Evolutionary conservation across 2,329 filamentous ascomycete genomes (phyloP).

Genomic region (Colletotrichum australisinense): DNA sequence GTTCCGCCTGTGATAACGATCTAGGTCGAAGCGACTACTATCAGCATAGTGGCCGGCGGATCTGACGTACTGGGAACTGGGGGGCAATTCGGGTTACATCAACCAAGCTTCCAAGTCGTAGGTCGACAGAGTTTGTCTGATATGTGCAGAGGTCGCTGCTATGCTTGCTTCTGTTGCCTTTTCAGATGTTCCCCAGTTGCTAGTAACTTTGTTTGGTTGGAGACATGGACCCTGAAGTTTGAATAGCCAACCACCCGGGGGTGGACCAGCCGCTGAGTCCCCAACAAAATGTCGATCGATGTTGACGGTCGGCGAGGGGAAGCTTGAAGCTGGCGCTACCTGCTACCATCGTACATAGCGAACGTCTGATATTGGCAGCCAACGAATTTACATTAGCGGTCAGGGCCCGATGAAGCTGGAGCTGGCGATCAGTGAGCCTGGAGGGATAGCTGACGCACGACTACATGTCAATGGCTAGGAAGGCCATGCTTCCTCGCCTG

Average conservation of each 20-base stretch:
- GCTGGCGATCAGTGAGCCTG: conserved; percentile 4
- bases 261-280: not conserved
- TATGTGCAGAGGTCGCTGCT: conserved; percentile 3
- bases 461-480: not conserved
- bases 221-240: not conserved
- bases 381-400: conserved; percentile 7
- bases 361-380: conserved; percentile 14
- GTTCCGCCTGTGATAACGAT: not conserved
- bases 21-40: not conserved
- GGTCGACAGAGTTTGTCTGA: conserved; percentile 24
- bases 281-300: conserved; percentile 18
- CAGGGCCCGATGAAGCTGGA: not conserved
- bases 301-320: conserved; percentile 2
- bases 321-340: conserved; percentile 18
- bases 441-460: conserved; percentile 3
- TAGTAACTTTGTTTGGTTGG: not conserved
- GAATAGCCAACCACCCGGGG: not conserved
- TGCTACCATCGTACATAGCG: not conserved
- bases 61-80: not conserved
- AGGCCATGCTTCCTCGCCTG: conserved; percentile 15
- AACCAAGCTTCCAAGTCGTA: conserved; percentile 19
- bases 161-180: conserved; percentile 14
- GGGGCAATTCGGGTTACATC: conserved; percentile 5
- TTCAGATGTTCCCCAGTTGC: conserved; percentile 1
- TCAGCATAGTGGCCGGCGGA: not conserved